Base-by-base conservation (phyloP, 192 early-diverging fungal species). In the Backusella mclennaniae region DNA sequence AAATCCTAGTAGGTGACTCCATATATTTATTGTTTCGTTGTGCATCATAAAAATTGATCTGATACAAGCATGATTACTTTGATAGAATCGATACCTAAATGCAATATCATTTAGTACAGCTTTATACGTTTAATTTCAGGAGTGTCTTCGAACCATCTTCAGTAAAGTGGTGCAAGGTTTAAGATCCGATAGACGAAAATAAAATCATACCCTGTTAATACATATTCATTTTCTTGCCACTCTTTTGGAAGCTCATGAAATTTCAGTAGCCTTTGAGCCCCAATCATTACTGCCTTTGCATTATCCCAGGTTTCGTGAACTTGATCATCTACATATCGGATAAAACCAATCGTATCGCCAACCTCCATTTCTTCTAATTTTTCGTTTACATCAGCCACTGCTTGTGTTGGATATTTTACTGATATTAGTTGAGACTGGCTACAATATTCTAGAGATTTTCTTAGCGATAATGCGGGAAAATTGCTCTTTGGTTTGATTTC, bases 201-300 rank as follows among this genome's bases (percentile, higher is more conserved):
- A 53, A 53, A 53, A 53, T 53, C 52, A n/a, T 84, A 87, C 84
- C 86, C 86, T 12, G 81, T 83, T 19, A 84, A 71, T 36, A 88
- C 84, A 68, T 88, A 86, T 52, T 84, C 83, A 52, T 91, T 91
- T 76, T 91, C 89, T 72, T 89, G 88, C 89, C 89, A 91, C 77
- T 87, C 83, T 59, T 77, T 77, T 33, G 89, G 89, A 8, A 91
- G 66, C 67, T 91, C 89, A 44, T 91, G 84, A 52, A 89, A 87
- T 1, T 80, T 70, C 42, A 91, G 69, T 63, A 91, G 73, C 7
- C 89, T 77, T 66, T 87, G 86, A 38, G 88, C 87, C 6, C 87
- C 89, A 14, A 81, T 80, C 26, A 88, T 66, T 0, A 84, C 85
- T 6, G 88, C 86, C 39, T 84, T 86, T 49, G 82, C 82, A 12